Conservation (phyloP, 176 grass and related monocot species). For the Oryza brachyantha region DNA sequence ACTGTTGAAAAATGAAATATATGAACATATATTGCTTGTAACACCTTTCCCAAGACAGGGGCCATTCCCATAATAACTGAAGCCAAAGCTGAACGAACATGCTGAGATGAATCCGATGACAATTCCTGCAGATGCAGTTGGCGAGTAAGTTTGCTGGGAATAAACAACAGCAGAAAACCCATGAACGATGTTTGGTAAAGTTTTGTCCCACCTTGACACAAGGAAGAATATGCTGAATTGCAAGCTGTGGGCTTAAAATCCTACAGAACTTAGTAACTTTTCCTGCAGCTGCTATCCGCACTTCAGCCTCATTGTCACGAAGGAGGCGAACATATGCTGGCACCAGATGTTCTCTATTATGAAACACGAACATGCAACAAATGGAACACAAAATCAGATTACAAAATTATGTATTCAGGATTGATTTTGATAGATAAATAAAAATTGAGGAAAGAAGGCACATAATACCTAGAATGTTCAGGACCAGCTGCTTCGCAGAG, state of each 20-base stretch:
- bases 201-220: constrained; percentile 68
- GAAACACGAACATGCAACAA: background rate
- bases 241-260: constrained; percentile 67
- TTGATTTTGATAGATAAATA: background rate
- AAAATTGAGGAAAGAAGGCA: constrained; percentile 13
- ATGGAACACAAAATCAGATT: background rate
- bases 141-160: constrained; percentile 3
- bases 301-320: constrained; percentile 96
- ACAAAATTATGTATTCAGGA: background rate
- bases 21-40: constrained; percentile 10
- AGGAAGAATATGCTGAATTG: constrained; percentile 85
- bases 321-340: constrained; percentile 92
- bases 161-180: background rate
- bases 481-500: constrained; percentile 90
- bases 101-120: constrained; percentile 90
- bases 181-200: background rate
- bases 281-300: constrained; percentile 91
- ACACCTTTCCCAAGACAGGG: constrained; percentile 90
- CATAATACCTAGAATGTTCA: constrained; percentile 69
- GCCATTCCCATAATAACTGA: constrained; percentile 99
- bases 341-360: constrained; percentile 66
- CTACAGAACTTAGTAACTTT: constrained; percentile 96
- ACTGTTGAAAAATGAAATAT: background rate
- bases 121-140: constrained; percentile 50
- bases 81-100: constrained; percentile 98